Conservation (phyloP, 176 grass and related monocot genomes). For the Saccharum officinarum region DNA sequence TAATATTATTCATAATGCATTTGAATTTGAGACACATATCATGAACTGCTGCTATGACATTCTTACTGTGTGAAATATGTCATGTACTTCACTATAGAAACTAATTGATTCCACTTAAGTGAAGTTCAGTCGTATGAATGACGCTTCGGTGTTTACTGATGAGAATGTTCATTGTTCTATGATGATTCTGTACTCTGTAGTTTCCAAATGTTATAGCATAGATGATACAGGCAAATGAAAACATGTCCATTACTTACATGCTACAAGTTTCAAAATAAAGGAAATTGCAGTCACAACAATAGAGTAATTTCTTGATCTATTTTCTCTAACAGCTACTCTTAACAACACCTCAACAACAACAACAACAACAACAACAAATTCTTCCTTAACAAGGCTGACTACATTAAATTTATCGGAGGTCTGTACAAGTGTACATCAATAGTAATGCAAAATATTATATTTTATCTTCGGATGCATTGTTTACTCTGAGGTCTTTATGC, state of each 20-base stretch:
- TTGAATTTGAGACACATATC: constrained; percentile 5
- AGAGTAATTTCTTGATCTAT: neutral
- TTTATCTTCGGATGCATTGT: constrained; percentile 8
- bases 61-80: constrained; percentile 3
- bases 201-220: constrained; percentile 23
- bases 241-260: neutral
- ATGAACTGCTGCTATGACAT: neutral
- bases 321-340: neutral
- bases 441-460: neutral
- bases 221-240: neutral
- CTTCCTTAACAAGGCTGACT: neutral
- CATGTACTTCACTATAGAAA: neutral
- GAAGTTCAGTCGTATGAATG: constrained; percentile 1
- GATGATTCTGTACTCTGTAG: neutral
- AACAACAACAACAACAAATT: neutral
- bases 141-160: neutral
- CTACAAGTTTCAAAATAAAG: constrained; percentile 16
- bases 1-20: constrained; percentile 17
- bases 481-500: neutral
- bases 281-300: neutral
- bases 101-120: neutral
- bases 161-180: constrained; percentile 14
- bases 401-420: constrained; percentile 18
- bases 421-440: neutral
- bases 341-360: neutral